phyloP scores from a whole-genome alignment of 306 rosid species.

The Medicago lupulina region DNA sequence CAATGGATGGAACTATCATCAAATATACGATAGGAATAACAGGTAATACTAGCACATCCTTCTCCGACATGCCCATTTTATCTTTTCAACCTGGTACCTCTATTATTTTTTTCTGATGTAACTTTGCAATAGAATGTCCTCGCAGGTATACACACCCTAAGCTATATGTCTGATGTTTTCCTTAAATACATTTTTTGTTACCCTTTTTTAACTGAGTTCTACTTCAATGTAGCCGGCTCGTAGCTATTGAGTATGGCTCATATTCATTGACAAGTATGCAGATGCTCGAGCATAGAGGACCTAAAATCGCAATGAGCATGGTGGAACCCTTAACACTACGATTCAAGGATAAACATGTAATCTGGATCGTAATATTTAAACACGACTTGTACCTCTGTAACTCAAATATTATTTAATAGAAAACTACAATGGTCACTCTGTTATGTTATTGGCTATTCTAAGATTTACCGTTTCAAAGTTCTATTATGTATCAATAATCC shows the following conservation, averaged over 20 bases:
- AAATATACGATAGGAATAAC: not conserved
- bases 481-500: not conserved
- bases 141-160: not conserved
- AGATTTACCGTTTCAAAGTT: not conserved
- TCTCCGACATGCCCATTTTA: slow-evolving; percentile 4
- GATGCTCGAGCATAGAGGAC: not conserved
- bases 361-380: not conserved
- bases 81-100: not conserved
- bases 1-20: slow-evolving; percentile 1
- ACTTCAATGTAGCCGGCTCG: not conserved
- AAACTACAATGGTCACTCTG: not conserved
- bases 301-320: not conserved
- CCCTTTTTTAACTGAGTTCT: not conserved
- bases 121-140: slow-evolving; percentile 1
- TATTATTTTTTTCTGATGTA: slow-evolving; percentile 27
- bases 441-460: not conserved
- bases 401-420: not conserved
- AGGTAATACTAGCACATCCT: slow-evolving; percentile 19
- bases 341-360: not conserved
- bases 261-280: not conserved
- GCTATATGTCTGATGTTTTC: not conserved
- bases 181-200: not conserved
- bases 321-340: not conserved
- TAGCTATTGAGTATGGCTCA: not conserved
- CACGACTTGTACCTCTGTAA: not conserved